Conservation (phyloP, 257 asterid species). For the Knoxia roxburghii region DNA sequence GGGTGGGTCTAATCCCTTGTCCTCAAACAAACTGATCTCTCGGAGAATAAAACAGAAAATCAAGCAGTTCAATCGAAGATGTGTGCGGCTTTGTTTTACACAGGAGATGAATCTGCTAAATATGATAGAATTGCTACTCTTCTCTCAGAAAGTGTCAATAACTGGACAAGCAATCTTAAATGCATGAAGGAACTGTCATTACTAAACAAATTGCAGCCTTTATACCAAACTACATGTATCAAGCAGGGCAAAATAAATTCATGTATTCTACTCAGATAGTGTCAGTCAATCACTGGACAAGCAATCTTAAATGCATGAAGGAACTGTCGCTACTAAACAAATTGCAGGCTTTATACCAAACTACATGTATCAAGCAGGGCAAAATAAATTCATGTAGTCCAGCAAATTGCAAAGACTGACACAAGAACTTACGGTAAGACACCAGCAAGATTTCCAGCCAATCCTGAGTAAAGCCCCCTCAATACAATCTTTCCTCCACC, state of each 20-base stretch:
- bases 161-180: not conserved
- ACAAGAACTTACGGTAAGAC: conserved; percentile 59
- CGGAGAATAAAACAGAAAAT: no score
- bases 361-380: conserved; percentile 3
- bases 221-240: not conserved
- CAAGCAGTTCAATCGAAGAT: no score
- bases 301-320: not conserved
- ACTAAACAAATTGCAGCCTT: not conserved
- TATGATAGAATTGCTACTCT: no score
- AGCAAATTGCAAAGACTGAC: not conserved
- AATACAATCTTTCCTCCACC: conserved; percentile 54
- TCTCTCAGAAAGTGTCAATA: no score
- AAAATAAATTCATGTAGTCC: not conserved
- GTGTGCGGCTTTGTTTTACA: no score
- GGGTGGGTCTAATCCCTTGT: not conserved
- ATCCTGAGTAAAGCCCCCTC: conserved; percentile 67
- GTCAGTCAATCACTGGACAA: no score
- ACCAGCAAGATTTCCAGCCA: conserved; percentile 65
- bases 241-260: conserved; percentile 1
- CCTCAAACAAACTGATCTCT: not conserved
- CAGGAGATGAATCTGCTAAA: no score
- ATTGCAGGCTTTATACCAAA: not conserved
- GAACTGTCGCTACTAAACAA: not conserved
- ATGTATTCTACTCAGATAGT: not conserved
- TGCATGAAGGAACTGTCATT: not conserved